Evolutionary conservation across 2,329 filamentous ascomycete species (phyloP).

Genomic region (Pestalotiopsis sp.): DNA sequence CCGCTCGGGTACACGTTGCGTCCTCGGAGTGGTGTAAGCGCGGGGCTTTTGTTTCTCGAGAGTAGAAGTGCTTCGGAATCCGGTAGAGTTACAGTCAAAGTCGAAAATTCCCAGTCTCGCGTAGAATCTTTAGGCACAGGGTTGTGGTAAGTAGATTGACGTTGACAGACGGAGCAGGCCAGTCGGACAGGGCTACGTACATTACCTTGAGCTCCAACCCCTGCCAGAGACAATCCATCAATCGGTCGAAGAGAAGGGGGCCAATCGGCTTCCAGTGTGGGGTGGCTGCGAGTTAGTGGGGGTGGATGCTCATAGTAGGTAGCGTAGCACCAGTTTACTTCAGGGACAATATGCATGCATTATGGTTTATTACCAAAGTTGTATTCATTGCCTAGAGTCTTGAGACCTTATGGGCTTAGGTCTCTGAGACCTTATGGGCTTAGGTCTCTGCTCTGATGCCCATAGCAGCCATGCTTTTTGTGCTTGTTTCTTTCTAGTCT

Average conservation of each 20-base stretch:
- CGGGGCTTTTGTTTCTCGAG: too few relatives aligned
- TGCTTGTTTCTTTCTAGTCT: neutral
- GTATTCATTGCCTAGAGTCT: too few relatives aligned
- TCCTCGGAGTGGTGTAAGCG: neutral
- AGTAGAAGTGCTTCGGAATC: too few relatives aligned
- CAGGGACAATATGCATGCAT: too few relatives aligned
- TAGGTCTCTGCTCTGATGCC: too few relatives aligned
- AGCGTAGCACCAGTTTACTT: neutral
- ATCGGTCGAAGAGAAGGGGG: neutral
- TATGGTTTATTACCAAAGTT: too few relatives aligned
- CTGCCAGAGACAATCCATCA: neutral
- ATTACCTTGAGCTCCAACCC: neutral
- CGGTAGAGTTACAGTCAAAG: too few relatives aligned
- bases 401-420: too few relatives aligned
- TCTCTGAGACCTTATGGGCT: too few relatives aligned
- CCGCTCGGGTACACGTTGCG: neutral
- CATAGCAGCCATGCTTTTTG: too few relatives aligned
- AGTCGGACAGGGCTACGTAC: neutral
- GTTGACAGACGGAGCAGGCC: neutral
- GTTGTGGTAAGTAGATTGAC: neutral
- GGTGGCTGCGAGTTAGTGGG: neutral
- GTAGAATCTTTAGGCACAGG: neutral
- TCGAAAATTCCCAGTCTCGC: neutral
- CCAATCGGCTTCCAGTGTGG: neutral
- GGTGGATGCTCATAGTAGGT: neutral